These are phyloP conservation scores for Pseudopyrenochaeta lycopersici DNA, from an alignment of 2,329 filamentous ascomycete species.

Conservation along the genomic window DNA sequence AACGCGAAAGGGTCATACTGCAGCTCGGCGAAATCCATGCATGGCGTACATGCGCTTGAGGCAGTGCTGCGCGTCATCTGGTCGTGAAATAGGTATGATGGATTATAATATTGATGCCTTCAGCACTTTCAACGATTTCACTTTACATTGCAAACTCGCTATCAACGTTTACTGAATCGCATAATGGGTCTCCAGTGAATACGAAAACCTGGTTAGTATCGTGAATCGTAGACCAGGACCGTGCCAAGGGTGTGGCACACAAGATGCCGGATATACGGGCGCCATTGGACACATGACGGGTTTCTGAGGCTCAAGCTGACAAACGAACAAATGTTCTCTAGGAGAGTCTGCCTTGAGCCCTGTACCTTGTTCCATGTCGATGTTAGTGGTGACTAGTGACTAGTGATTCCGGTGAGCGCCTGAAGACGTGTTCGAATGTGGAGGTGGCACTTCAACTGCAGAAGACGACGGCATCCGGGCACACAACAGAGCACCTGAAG, in stretches of 20 bases:
- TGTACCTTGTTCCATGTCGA: constrained; percentile 1
- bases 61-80: constrained; percentile 15
- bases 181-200: neutral
- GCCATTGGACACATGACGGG: constrained; percentile 22
- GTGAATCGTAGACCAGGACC: neutral
- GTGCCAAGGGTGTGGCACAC: constrained; percentile 19
- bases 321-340: neutral
- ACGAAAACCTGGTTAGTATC: too few species aligned
- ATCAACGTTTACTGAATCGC: neutral
- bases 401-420: constrained; percentile 15
- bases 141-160: neutral
- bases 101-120: neutral
- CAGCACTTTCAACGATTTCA: neutral
- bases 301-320: constrained; percentile 23
- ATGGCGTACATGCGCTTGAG: constrained; percentile 10
- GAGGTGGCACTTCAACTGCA: neutral
- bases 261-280: constrained; percentile 23
- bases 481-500: neutral
- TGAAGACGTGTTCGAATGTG: constrained; percentile 1
- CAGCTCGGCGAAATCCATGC: constrained; percentile 23
- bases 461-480: neutral
- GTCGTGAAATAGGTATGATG: neutral
- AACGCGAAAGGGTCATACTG: constrained; percentile 16
- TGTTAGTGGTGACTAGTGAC: neutral
- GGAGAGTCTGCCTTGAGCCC: constrained; percentile 15